Conservation (phyloP, 2,329 filamentous ascomycete species). For the Monilinia vaccinii-corymbosi region DNA sequence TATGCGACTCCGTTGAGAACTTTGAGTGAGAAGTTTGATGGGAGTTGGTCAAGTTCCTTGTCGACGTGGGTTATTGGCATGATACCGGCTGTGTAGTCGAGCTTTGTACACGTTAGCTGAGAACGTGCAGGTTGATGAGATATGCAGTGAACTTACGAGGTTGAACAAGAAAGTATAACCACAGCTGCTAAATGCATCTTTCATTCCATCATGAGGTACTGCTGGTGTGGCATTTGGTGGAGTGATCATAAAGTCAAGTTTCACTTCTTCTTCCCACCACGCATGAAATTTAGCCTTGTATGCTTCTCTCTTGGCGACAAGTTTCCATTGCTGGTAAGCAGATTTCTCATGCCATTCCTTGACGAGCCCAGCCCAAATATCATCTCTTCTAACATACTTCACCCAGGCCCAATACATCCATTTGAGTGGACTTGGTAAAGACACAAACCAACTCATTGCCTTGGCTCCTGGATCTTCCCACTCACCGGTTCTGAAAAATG, state of each 20-base stretch:
- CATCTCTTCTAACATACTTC: constrained; percentile 70
- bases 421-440: constrained; percentile 63
- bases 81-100: constrained; percentile 79
- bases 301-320: constrained; percentile 66
- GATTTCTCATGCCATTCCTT: constrained; percentile 64
- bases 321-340: constrained; percentile 72
- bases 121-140: neutral
- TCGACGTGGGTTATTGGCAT: constrained; percentile 83
- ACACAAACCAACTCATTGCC: constrained; percentile 67
- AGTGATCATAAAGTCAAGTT: constrained; percentile 70
- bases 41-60: constrained; percentile 54
- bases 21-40: constrained; percentile 48
- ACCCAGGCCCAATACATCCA: constrained; percentile 86
- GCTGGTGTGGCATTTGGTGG: constrained; percentile 88
- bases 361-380: constrained; percentile 69
- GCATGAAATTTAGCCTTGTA: constrained; percentile 73
- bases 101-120: constrained; percentile 33
- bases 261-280: constrained; percentile 69
- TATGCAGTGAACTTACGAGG: constrained; percentile 43
- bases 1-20: constrained; percentile 69
- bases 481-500: constrained; percentile 68
- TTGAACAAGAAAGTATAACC: constrained; percentile 95
- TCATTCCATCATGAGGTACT: constrained; percentile 79
- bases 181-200: constrained; percentile 73
- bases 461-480: constrained; percentile 69